Evolutionary conservation across 78 protist genomes (phyloP).

Genomic region (Guillardia theta): DNA sequence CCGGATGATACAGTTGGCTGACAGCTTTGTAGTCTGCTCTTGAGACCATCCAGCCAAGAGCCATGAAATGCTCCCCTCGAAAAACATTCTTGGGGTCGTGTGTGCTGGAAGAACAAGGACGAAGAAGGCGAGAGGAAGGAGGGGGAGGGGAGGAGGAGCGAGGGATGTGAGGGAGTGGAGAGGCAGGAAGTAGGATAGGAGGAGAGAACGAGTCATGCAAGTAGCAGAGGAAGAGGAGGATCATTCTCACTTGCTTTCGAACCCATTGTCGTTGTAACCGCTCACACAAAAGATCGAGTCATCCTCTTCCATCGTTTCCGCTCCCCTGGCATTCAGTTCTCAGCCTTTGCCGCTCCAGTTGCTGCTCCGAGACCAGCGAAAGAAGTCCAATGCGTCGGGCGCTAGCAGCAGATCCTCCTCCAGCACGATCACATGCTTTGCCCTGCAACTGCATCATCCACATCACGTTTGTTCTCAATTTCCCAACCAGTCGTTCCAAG

Average conservation of each 20-base stretch:
- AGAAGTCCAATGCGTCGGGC: background rate
- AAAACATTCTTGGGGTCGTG: background rate
- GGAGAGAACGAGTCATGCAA: no score
- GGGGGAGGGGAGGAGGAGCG: background rate
- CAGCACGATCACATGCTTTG: background rate
- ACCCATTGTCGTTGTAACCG: conserved; percentile 16
- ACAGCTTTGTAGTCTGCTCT: background rate
- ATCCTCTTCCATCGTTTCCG: background rate
- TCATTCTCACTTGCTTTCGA: background rate
- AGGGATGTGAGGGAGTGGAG: background rate
- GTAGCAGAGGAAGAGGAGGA: no score
- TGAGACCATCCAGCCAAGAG: background rate
- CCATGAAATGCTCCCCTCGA: conserved; percentile 12
- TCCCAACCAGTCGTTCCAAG: background rate
- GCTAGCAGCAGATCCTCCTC: background rate
- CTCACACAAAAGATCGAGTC: background rate
- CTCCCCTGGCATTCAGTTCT: background rate
- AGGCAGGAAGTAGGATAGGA: no score
- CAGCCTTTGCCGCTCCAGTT: background rate
- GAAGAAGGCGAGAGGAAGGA: background rate
- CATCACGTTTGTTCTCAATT: no score
- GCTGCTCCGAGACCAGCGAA: no score
- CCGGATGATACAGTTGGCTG: no score
- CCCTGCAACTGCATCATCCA: no score
- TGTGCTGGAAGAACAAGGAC: background rate